phyloP scores from a whole-genome alignment of 306 rosid genomes.

The Dryas drummondii region DNA sequence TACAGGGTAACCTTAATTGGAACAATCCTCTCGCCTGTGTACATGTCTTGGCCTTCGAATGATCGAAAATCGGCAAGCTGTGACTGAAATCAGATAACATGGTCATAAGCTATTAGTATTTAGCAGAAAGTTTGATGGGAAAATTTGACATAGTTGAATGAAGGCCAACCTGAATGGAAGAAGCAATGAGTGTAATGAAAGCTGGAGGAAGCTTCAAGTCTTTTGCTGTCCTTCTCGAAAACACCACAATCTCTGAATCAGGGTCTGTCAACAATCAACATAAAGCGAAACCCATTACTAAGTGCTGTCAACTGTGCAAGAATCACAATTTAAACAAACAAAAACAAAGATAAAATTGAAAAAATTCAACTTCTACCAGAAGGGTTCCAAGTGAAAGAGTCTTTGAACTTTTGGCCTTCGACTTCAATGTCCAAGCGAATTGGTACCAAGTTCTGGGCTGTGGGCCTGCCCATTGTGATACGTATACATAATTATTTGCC shows the following conservation, averaged over 20 bases:
- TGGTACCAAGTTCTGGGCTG: slow-evolving; percentile 67
- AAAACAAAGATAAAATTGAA: background rate
- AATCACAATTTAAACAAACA: background rate
- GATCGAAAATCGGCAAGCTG: slow-evolving; percentile 79
- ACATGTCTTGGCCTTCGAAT: slow-evolving; percentile 90
- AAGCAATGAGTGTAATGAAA: slow-evolving; percentile 72
- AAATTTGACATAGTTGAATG: background rate
- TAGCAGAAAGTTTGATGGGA: background rate
- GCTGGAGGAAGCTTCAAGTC: slow-evolving; percentile 83
- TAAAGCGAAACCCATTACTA: background rate
- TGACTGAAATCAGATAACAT: slow-evolving; percentile 42
- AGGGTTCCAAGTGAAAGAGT: slow-evolving; percentile 95
- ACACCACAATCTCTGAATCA: slow-evolving; percentile 71
- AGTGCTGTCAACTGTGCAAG: background rate
- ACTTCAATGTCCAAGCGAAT: slow-evolving; percentile 74
- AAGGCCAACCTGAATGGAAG: slow-evolving; percentile 69
- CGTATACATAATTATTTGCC: background rate
- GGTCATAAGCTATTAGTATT: background rate
- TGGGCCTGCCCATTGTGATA: slow-evolving; percentile 47
- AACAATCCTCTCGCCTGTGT: slow-evolving; percentile 78
- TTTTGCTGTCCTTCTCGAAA: slow-evolving; percentile 78
- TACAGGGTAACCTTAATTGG: slow-evolving; percentile 65
- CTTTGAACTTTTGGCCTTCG: slow-evolving; percentile 73
- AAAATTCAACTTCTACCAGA: slow-evolving; percentile 43
- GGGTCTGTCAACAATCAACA: slow-evolving; percentile 47